Percentiles rank a stretch among this genome's conserved stretches.
Evolutionary conservation across 768 basidiomycete species (phyloP).

Genomic region (Lyophyllum atratum): DNA sequence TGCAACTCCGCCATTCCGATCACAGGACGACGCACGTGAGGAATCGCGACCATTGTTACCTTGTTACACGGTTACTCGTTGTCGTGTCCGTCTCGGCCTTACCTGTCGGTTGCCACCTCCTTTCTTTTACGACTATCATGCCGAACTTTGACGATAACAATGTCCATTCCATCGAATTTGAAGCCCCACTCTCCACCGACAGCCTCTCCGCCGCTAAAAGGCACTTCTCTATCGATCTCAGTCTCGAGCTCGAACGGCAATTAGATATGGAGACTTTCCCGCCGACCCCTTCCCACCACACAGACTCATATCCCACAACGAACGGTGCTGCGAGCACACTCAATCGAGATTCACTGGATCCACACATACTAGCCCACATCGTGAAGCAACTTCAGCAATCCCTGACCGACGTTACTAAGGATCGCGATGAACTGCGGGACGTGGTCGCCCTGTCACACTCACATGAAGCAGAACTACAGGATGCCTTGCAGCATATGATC

Average conservation of each 20-base stretch:
- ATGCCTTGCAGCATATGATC: slow-evolving; percentile 63
- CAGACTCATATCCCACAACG: slow-evolving; percentile 16
- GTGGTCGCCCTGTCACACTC: slow-evolving; percentile 50
- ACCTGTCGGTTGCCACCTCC: neutral
- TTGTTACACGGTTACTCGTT: neutral
- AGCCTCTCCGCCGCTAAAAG: slow-evolving; percentile 22
- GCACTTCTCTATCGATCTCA: slow-evolving; percentile 73
- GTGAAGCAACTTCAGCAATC: slow-evolving; percentile 72
- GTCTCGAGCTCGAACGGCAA: slow-evolving; percentile 78
- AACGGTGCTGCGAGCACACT: slow-evolving; percentile 10
- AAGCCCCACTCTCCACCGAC: slow-evolving; percentile 35
- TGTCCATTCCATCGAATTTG: slow-evolving; percentile 38
- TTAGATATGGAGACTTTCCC: slow-evolving; percentile 65
- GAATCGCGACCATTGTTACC: neutral
- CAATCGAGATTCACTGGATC: slow-evolving; percentile 59
- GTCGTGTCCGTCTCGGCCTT: neutral
- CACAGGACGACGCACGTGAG: neutral
- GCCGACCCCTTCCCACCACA: slow-evolving; percentile 39
- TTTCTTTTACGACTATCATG: slow-evolving; percentile 23
- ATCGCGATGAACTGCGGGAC: slow-evolving; percentile 67
- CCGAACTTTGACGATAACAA: slow-evolving; percentile 31
- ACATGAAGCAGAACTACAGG: slow-evolving; percentile 61
- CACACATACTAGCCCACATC: slow-evolving; percentile 75
- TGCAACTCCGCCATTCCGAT: neutral
- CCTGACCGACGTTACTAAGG: slow-evolving; percentile 62